Percentiles rank a stretch among this genome's conserved stretches.
These are phyloP conservation scores for Veloboletus limbatus DNA, from an alignment of 1,284 basidiomycete genomes.

Conservation along the genomic window DNA sequence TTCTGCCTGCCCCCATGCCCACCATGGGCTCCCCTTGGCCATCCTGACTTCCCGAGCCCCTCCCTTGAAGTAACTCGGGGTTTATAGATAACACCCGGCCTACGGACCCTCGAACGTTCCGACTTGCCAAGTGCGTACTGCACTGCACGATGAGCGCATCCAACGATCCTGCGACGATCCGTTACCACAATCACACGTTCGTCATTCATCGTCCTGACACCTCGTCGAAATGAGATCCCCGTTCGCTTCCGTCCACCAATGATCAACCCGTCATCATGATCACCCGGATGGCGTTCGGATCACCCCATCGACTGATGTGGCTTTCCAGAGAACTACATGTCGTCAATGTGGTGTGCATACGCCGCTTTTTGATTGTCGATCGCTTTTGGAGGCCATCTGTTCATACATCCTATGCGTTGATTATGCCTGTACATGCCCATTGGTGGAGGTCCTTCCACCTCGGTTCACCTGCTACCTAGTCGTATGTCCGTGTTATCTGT, in stretches of 20 bases:
- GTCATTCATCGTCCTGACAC: background rate
- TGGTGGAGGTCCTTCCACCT: background rate
- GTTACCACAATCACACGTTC: background rate
- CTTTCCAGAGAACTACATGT: background rate
- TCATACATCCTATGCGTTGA: background rate
- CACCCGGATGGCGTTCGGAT: background rate
- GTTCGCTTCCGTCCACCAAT: background rate
- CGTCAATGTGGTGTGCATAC: background rate
- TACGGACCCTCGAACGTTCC: background rate
- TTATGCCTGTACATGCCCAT: background rate
- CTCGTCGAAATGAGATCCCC: background rate
- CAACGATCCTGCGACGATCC: conserved; percentile 2
- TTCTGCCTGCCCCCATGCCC: background rate
- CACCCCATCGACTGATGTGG: background rate
- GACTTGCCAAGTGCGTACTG: background rate
- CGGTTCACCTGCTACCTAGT: background rate
- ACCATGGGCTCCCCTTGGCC: background rate
- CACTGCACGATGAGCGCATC: background rate
- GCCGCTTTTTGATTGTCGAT: background rate
- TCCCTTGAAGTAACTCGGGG: background rate
- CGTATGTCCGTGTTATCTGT: background rate
- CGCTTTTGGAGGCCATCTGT: background rate
- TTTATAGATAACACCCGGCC: background rate
- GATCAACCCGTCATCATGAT: background rate
- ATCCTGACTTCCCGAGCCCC: background rate